Conservation (phyloP, 352 stramenopile genomes). For the Phytophthora hibernalis region DNA sequence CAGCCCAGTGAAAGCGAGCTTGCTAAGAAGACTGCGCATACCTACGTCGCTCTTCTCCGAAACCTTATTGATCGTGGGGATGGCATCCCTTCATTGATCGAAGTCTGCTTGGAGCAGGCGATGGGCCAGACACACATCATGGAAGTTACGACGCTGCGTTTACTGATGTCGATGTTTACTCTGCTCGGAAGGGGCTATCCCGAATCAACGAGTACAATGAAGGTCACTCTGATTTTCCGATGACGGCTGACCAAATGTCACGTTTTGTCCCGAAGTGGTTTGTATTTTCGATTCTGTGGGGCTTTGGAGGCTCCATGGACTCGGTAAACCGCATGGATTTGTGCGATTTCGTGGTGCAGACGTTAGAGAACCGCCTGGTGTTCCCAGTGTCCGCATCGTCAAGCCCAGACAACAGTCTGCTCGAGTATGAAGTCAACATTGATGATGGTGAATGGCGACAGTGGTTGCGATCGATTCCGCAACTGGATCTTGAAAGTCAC, state of each 20-base stretch:
- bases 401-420: slow-evolving; percentile 82
- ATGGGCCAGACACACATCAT: slow-evolving; percentile 96
- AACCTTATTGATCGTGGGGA: slow-evolving; percentile 63
- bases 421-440: slow-evolving; percentile 97
- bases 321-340: slow-evolving; percentile 93
- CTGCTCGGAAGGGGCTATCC: slow-evolving; percentile 94
- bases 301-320: slow-evolving; percentile 98
- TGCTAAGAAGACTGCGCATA: slow-evolving; percentile 69
- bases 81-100: slow-evolving; percentile 84
- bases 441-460: slow-evolving; percentile 97
- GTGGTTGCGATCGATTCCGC: slow-evolving; percentile 96
- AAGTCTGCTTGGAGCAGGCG: slow-evolving; percentile 93
- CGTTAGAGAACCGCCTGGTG: slow-evolving; percentile 88
- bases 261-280: slow-evolving; percentile 98
- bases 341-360: slow-evolving; percentile 89
- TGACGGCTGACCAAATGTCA: slow-evolving; percentile 96
- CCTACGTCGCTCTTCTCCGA: slow-evolving; percentile 67
- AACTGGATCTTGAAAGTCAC: slow-evolving; percentile 98
- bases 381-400: slow-evolving; percentile 79
- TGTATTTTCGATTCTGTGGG: slow-evolving; percentile 98
- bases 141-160: slow-evolving; percentile 93
- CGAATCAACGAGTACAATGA: slow-evolving; percentile 99
- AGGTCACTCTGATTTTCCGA: slow-evolving; percentile 97
- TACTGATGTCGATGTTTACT: slow-evolving; percentile 97
- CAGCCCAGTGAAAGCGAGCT: slow-evolving; percentile 73